Conservation (phyloP, 2,329 filamentous ascomycete species). For the Cyanodermella asteris region DNA sequence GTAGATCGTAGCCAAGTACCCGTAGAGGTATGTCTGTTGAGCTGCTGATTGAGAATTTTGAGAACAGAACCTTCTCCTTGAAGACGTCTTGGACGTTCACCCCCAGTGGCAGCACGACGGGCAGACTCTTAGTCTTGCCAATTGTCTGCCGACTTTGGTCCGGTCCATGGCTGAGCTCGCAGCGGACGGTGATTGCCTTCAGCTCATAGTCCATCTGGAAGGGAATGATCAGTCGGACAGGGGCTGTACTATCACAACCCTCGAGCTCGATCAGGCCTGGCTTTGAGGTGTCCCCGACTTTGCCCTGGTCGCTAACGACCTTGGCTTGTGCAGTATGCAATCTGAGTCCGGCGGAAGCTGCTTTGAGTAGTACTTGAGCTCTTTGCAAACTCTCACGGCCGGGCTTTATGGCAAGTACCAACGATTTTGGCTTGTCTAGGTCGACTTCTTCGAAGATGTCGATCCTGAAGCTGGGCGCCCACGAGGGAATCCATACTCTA, state of each 20-base stretch:
- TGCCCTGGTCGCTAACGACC: slow-evolving; percentile 19
- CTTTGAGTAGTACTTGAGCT: slow-evolving; percentile 29
- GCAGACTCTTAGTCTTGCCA: slow-evolving; percentile 38
- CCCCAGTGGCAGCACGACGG: slow-evolving; percentile 60
- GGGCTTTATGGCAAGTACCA: slow-evolving; percentile 51
- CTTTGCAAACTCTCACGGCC: slow-evolving; percentile 47
- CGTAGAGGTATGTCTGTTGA: slow-evolving; percentile 53
- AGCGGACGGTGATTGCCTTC: slow-evolving; percentile 44
- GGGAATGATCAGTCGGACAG: slow-evolving; percentile 38
- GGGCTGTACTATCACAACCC: background rate
- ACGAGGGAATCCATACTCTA: too few relatives aligned
- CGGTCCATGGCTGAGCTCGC: slow-evolving; percentile 59
- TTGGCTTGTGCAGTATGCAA: slow-evolving; percentile 30
- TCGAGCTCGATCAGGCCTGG: slow-evolving; percentile 19
- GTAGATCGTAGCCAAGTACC: slow-evolving; percentile 47
- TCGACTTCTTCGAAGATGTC: too few relatives aligned
- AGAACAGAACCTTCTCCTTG: slow-evolving; percentile 62
- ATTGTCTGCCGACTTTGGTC: slow-evolving; percentile 42
- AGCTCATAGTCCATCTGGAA: slow-evolving; percentile 68
- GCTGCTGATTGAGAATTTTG: slow-evolving; percentile 75
- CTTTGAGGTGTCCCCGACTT: slow-evolving; percentile 20
- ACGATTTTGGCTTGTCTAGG: slow-evolving; percentile 55
- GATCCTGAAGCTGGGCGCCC: too few relatives aligned
- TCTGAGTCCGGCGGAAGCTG: slow-evolving; percentile 37
- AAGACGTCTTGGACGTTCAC: slow-evolving; percentile 96